Evolutionary conservation across 345 rosid genomes (phyloP), one percentile per base, ranked within the genome.

Genomic region (Citrus unshiu): DNA sequence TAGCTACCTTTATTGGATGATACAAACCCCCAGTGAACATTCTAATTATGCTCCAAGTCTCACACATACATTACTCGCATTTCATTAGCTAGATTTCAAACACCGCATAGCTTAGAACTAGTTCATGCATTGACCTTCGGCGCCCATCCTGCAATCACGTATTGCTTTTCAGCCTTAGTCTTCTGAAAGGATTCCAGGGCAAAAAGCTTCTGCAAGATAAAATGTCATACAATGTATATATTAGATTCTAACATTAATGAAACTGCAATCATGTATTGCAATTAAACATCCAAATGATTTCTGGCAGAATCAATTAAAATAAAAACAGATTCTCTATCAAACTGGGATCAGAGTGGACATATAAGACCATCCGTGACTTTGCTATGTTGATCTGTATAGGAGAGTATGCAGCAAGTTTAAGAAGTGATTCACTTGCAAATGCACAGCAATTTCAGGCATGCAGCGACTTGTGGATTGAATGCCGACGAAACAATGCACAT

Each of bases 111-210:
- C 62, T 74, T 77, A 29, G 73, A 73, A 71, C 73, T 43, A 57
- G 49, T 79, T 88, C 92, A 91, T 57, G 92, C 88, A 85, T 94
- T 85, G 68, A 96, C 91, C 91, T 96, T 93, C 0, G 89, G 86
- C 32, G 70, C 94, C 99, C 99, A 94, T 25, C 99, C 98, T 0
- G 97, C 87, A 70, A 96, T 79, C 81, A 96, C 88, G 64, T 89
- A 56, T 83, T 93, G 88, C 70, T 86, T 81, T 9, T 80, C 84
- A 2, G 91, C 77, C 80, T 84, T 92, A 9, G 99, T 96, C 83
- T 94, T 93, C 85, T 77, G 80, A 30, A 94, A 96, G 6, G 95
- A 90, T 66, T 89, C 95, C 4, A 84, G 85, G 35, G 91, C 72
- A 84, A 92, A 94, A 59, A 88, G 3, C 71, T 61, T 18, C 95